phyloP scores from a whole-genome alignment of 805 yeast species.

The Vanderwaltozyma tropicalis region DNA sequence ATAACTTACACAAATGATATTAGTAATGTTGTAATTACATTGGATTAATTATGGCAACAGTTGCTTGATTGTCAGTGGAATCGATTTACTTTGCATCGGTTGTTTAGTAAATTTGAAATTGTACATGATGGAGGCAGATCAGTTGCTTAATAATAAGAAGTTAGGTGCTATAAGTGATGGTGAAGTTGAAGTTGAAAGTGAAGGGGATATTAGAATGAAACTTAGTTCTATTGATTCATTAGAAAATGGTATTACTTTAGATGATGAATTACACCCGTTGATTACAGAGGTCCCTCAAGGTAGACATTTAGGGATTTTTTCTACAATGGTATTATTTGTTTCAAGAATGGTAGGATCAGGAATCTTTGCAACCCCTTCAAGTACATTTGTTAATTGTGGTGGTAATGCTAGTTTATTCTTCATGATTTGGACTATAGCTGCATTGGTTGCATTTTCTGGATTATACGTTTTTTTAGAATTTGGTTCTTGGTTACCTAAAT shows the following conservation, averaged over 20 bases:
- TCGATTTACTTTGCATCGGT: no score
- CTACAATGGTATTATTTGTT: conserved; percentile 53
- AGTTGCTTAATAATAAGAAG: background rate
- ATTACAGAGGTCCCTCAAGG: conserved; percentile 48
- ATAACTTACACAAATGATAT: no score
- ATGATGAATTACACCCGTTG: background rate
- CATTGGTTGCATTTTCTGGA: conserved; percentile 55
- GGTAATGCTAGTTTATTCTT: conserved; percentile 54
- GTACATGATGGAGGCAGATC: background rate
- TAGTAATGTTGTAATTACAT: no score
- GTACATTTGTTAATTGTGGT: conserved; percentile 57
- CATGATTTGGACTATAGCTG: conserved; percentile 53
- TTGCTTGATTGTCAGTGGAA: background rate
- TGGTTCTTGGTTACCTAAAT: conserved; percentile 60
- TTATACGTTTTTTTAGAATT: conserved; percentile 55
- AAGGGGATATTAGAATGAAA: no score
- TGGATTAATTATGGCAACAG: no score
- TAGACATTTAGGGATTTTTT: conserved; percentile 58
- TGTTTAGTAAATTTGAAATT: no score
- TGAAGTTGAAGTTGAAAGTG: background rate
- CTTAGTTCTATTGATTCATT: background rate
- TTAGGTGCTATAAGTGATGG: background rate
- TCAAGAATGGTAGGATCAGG: conserved; percentile 72
- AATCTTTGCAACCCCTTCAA: conserved; percentile 61
- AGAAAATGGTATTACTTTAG: background rate